Evolutionary conservation across 768 basidiomycete species (phyloP), one percentile per base, ranked within the genome.

Genomic region (Boletus bicolor): DNA sequence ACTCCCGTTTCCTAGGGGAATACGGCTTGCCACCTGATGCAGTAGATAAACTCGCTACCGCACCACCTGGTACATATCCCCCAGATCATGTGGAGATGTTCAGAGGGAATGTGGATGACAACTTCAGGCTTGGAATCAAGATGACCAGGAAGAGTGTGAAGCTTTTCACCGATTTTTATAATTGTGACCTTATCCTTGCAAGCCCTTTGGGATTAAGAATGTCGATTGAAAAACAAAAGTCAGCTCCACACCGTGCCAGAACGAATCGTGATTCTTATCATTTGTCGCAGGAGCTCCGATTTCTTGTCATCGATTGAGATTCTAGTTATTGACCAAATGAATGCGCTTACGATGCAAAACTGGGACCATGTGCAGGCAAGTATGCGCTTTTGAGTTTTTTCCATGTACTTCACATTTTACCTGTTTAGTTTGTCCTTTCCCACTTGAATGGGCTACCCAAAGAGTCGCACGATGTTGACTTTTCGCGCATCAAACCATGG

Each of bases 401-500:
- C 7, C 9, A 15, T 37, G 9, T 21, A 3, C n/a, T 47, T 60
- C 17, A 68, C 14, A 28, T 30, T 38, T n/a, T 14, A 2, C 37
- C 21, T 5, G 6, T 56, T 28, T 51, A 97, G 94, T 93, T 90
- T 67, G 82, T 97, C 48, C 79, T 99, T 62, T 84, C 84, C 7
- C 81, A 89, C 61, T 72, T 98, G 56, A 98, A 98, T 73, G 79
- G 88, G 62, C 77, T 97, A 11, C 97, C 97, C 1, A 92, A 93
- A 64, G 91, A 95, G 64, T 92, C 94, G 2, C 95, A 87, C 61
- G 90, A 95, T 57, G 84, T 90, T 24, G 97, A 98, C 72, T 98
- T 98, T 74, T 96, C 94, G 10, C 85, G 97, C 11, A 89, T 98
- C 64, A 98, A 97, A 73, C 91, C 93, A 1, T 98, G 97, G 97